These are phyloP conservation scores for Gillenia trifoliata DNA, from an alignment of 306 rosid genomes.

Conservation along the genomic window DNA sequence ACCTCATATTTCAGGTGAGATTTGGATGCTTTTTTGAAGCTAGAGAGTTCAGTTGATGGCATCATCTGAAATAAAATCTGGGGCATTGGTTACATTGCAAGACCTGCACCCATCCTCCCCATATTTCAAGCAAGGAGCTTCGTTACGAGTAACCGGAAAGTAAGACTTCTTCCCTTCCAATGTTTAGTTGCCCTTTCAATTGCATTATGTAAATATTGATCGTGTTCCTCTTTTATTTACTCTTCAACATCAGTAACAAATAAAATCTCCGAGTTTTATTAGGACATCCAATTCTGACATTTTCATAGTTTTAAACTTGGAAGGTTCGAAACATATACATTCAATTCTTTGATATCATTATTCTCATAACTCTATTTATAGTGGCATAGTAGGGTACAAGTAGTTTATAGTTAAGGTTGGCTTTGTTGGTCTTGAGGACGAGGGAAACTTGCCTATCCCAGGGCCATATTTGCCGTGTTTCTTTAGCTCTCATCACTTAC, in stretches of 20 bases:
- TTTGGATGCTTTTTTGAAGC: not conserved
- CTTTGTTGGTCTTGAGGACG: not conserved
- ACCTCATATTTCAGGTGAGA: constrained; percentile 6
- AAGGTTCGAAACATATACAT: not conserved
- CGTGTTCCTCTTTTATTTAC: not conserved
- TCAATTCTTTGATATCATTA: not conserved
- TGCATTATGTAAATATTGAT: not conserved
- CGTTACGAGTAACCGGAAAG: constrained; percentile 73
- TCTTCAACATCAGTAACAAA: not conserved
- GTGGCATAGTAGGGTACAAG: not conserved
- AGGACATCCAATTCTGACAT: not conserved
- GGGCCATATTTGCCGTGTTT: too few species aligned
- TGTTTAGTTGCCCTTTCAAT: not conserved
- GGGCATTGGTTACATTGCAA: constrained; percentile 47
- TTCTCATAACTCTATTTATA: not conserved
- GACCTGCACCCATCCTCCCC: constrained; percentile 56
- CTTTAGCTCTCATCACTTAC: not conserved
- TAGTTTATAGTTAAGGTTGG: not conserved
- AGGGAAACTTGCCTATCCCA: too few species aligned
- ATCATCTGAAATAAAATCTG: constrained; percentile 43
- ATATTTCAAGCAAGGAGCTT: constrained; percentile 71
- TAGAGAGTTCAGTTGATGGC: constrained; percentile 24
- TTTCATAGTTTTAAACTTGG: not conserved
- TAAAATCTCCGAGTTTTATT: not conserved
- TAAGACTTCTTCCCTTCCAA: constrained; percentile 22